A percentile compares a stretch with the other conserved stretches of the same genome.
These are phyloP conservation scores for Phytophthora ohioensis DNA, from an alignment of 352 stramenopile species.

Conservation along the genomic window DNA sequence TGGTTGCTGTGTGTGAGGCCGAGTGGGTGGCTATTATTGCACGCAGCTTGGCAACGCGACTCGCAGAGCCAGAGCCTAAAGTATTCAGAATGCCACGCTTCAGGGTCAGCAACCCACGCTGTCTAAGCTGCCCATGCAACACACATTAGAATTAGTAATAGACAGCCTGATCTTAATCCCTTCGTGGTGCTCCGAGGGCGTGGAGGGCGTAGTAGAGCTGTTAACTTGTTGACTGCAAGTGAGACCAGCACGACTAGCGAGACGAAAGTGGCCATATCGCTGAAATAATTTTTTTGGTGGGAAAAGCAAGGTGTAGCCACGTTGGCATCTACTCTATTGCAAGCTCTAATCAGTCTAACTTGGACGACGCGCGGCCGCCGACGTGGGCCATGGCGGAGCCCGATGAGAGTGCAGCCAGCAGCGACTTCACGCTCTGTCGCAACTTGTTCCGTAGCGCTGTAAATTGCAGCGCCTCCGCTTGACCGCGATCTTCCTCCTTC, in stretches of 20 bases:
- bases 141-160: too few species aligned
- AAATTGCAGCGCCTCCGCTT: constrained; percentile 49
- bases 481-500: constrained; percentile 39
- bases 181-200: too few species aligned
- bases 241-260: too few species aligned
- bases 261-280: too few species aligned
- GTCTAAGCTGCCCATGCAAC: not conserved
- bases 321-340: constrained; percentile 3
- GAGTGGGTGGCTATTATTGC: not conserved
- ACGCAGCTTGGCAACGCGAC: too few species aligned
- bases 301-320: constrained; percentile 11
- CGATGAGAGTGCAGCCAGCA: constrained; percentile 36
- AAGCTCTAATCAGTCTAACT: constrained; percentile 40
- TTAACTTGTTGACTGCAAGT: too few species aligned
- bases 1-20: constrained; percentile 18
- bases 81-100: not conserved
- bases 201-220: too few species aligned
- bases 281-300: not conserved
- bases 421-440: constrained; percentile 47
- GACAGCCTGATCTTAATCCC: too few species aligned
- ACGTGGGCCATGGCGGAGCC: constrained; percentile 7
- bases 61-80: constrained; percentile 3
- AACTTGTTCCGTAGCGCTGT: constrained; percentile 48
- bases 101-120: not conserved
- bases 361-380: constrained; percentile 32